A percentile compares a stretch with the other conserved stretches of the same genome.
Evolutionary conservation across 139 green algal genomes (phyloP).

Genomic region (Diplosphaera chodatii): DNA sequence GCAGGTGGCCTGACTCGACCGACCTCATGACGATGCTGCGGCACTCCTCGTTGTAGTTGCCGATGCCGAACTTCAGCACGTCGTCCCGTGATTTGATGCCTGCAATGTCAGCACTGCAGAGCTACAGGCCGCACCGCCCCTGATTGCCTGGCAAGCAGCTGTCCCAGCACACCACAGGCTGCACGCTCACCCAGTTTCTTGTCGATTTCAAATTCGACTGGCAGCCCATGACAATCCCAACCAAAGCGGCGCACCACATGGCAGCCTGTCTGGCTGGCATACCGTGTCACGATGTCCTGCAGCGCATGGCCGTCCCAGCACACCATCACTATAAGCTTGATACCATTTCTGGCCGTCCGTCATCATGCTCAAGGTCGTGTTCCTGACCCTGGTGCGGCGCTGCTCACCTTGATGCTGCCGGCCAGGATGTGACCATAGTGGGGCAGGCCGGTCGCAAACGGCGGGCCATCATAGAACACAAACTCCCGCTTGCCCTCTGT

Average conservation of each 20-base stretch:
- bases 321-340: too few relatives aligned
- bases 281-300: slow-evolving; percentile 96
- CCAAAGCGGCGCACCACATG: slow-evolving; percentile 87
- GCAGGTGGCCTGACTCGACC: too few relatives aligned
- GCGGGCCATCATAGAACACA: slow-evolving; percentile 97
- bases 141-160: too few relatives aligned
- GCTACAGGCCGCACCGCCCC: too few relatives aligned
- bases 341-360: too few relatives aligned
- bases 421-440: slow-evolving; percentile 99
- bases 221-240: slow-evolving; percentile 99
- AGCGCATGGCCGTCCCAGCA: too few relatives aligned
- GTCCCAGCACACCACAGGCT: too few relatives aligned
- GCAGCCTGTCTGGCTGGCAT: slow-evolving; percentile 77
- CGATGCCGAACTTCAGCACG: slow-evolving; percentile 92
- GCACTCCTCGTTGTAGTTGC: slow-evolving; percentile 99
- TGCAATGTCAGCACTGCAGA: too few relatives aligned
- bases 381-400: too few relatives aligned
- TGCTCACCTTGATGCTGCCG: slow-evolving; percentile 90
- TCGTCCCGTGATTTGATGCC: slow-evolving; percentile 81
- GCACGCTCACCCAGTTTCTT: slow-evolving; percentile 83
- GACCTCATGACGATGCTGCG: slow-evolving; percentile 94
- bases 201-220: slow-evolving; percentile 99
- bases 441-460: slow-evolving; percentile 96
- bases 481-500: slow-evolving; percentile 89
- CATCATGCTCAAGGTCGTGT: too few relatives aligned